Evolutionary conservation across 495 filamentous ascomycete species (phyloP).

Genomic region (Rostrohypoxylon terebratum): DNA sequence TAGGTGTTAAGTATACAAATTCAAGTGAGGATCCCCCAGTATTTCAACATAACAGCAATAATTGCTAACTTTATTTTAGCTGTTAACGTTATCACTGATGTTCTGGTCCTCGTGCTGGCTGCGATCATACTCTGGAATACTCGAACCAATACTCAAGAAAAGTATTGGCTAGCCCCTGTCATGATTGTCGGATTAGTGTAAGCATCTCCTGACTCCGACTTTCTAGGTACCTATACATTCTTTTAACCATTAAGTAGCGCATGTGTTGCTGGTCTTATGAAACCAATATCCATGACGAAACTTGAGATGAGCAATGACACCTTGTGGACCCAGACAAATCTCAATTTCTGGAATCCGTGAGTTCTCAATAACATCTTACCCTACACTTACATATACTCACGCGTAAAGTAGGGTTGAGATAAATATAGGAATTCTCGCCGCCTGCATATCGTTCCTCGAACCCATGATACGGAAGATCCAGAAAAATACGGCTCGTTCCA

Average conservation of each 20-base stretch:
- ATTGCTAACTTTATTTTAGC: conserved; percentile 46
- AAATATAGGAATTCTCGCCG: conserved; percentile 32
- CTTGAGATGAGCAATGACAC: conserved; percentile 59
- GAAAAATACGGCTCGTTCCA: conserved; percentile 18
- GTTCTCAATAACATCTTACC: neutral
- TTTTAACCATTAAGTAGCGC: conserved; percentile 49
- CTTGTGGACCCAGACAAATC: conserved; percentile 57
- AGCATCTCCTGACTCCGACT: neutral
- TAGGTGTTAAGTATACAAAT: conserved; percentile 54
- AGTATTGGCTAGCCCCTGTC: conserved; percentile 56
- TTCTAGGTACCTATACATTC: neutral
- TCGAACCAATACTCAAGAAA: conserved; percentile 57
- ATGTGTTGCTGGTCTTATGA: conserved; percentile 60
- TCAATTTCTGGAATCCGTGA: conserved; percentile 51
- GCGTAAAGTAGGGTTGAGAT: conserved; percentile 9
- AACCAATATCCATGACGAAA: conserved; percentile 53
- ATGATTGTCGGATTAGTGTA: conserved; percentile 61
- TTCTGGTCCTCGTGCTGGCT: conserved; percentile 58
- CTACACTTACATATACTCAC: neutral
- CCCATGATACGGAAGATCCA: conserved; percentile 24
- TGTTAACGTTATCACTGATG: conserved; percentile 58
- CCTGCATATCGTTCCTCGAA: conserved; percentile 12
- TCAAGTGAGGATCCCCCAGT: conserved; percentile 31
- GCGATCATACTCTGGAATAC: conserved; percentile 61
- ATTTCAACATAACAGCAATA: neutral